Evolutionary conservation across 2,329 filamentous ascomycete genomes (phyloP).

Genomic region (Alternaria ventricosa): DNA sequence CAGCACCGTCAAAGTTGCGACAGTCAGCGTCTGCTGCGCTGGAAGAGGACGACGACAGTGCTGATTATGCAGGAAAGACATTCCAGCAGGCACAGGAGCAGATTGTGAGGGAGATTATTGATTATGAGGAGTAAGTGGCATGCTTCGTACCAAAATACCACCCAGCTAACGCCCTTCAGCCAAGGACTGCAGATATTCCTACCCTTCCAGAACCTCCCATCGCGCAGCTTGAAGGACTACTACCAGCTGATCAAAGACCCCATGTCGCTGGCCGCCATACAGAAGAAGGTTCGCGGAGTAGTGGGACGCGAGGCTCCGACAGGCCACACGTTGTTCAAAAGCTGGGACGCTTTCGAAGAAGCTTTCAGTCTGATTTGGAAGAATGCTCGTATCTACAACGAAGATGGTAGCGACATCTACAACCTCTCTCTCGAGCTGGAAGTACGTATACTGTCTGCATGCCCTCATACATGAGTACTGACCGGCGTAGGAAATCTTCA

Average conservation of each 20-base stretch:
- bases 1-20: conserved; percentile 42
- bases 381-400: conserved; percentile 89
- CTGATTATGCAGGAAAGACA: conserved; percentile 61
- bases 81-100: conserved; percentile 90
- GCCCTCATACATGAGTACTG: conserved; percentile 6
- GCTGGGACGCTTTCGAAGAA: conserved; percentile 81
- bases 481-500: conserved; percentile 69
- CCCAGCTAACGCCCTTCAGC: conserved; percentile 22
- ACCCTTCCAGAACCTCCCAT: conserved; percentile 79
- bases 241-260: conserved; percentile 84
- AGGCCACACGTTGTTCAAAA: conserved; percentile 73
- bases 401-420: conserved; percentile 87
- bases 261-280: conserved; percentile 76
- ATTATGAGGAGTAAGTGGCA: conserved; percentile 58
- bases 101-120: conserved; percentile 76
- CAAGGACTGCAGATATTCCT: conserved; percentile 72
- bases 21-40: conserved; percentile 35
- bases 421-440: conserved; percentile 78
- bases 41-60: conserved; percentile 28
- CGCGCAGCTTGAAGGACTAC: conserved; percentile 80
- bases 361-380: conserved; percentile 82
- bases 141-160: neutral
- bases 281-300: conserved; percentile 77
- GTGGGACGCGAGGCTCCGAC: conserved; percentile 70
- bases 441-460: conserved; percentile 55